A percentile compares a stretch with the other conserved stretches of the same genome.
phyloP scores from a whole-genome alignment of 2,329 filamentous ascomycete species.

The Arthroderma sp. region DNA sequence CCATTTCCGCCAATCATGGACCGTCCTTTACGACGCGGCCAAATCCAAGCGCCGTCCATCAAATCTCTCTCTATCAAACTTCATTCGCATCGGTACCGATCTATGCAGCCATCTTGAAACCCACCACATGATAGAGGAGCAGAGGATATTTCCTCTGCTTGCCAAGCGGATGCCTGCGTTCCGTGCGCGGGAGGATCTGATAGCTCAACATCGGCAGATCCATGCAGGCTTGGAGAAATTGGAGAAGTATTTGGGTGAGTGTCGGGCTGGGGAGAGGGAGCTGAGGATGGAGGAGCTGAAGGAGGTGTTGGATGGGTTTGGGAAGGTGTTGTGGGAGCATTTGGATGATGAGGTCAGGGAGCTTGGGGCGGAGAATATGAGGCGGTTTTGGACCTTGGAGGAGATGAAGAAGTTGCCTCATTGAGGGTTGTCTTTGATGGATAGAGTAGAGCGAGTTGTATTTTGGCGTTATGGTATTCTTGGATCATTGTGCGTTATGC shows the following conservation, averaged over 20 bases:
- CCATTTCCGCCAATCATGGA: conserved; percentile 65
- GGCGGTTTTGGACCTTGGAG: conserved; percentile 62
- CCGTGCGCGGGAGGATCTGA: conserved; percentile 47
- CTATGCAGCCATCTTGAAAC: conserved; percentile 58
- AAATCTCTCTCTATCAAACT: conserved; percentile 53
- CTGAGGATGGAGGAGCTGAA: conserved; percentile 47
- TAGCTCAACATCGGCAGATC: conserved; percentile 66
- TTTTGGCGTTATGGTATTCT: neutral
- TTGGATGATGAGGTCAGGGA: conserved; percentile 71
- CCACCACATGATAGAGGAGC: conserved; percentile 77
- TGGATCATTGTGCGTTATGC: neutral
- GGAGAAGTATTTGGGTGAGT: conserved; percentile 51
- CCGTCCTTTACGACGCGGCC: conserved; percentile 54
- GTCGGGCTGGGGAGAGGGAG: conserved; percentile 49
- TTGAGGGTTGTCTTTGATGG: conserved; percentile 25
- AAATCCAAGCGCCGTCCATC: conserved; percentile 44
- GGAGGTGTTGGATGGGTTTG: conserved; percentile 63
- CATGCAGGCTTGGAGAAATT: conserved; percentile 61
- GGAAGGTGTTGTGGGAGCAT: conserved; percentile 66
- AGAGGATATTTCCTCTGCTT: conserved; percentile 64
- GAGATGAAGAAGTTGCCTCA: conserved; percentile 63
- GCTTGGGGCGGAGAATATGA: conserved; percentile 76
- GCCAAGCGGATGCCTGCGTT: conserved; percentile 71
- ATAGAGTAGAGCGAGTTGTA: neutral
- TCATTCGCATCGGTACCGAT: conserved; percentile 53